phyloP scores from a whole-genome alignment of 305 asterid genomes.

The Rubia tinctorum region DNA sequence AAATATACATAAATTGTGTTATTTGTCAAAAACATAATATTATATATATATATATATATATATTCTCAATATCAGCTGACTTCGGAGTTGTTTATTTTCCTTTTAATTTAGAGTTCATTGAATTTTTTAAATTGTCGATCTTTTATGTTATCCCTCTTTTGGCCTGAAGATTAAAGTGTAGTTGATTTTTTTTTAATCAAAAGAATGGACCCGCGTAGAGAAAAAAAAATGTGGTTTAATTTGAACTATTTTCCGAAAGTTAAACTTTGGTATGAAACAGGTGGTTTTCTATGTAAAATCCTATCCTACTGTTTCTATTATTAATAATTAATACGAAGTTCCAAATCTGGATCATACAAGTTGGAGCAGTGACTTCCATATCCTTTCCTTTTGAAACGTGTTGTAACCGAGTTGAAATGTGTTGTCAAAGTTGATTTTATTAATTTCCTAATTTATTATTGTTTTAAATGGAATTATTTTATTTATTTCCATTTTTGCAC shows the following conservation, averaged over 20 bases:
- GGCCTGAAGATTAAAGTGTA: constrained; percentile 2
- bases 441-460: not conserved
- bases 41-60: no score
- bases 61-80: no score
- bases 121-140: not conserved
- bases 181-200: not conserved
- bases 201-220: not conserved
- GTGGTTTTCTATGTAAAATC: not conserved
- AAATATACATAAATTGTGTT: no score
- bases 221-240: not conserved
- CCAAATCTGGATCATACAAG: not conserved
- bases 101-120: no score
- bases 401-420: not conserved
- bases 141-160: constrained; percentile 23
- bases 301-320: not conserved
- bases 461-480: not conserved
- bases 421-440: not conserved
- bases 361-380: constrained; percentile 6
- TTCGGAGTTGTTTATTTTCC: no score
- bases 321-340: not conserved
- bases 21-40: no score
- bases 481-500: not conserved
- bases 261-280: no score
- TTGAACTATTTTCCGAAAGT: not conserved
- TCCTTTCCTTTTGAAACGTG: not conserved